A percentile compares a stretch with the other conserved stretches of the same genome.
phyloP scores from a whole-genome alignment of 352 stramenopile species.

The Thraustochytrium sp. region DNA sequence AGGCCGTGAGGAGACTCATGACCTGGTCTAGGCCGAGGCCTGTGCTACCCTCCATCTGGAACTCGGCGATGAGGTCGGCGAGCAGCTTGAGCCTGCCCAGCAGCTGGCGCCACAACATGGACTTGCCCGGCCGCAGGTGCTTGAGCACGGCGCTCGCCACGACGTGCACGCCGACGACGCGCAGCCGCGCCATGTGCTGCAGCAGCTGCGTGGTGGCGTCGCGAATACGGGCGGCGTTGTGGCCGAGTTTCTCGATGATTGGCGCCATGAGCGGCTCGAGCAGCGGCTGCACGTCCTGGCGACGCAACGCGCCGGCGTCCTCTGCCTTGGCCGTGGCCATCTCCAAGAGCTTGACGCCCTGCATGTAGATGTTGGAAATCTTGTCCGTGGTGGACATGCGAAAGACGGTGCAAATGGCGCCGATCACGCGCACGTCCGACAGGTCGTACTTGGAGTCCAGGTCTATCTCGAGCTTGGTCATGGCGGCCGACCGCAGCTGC shows the following conservation, averaged over 20 bases:
- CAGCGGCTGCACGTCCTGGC: background rate
- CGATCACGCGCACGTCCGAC: background rate
- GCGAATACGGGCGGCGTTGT: constrained; percentile 43
- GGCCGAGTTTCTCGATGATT: constrained; percentile 46
- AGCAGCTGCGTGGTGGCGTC: constrained; percentile 43
- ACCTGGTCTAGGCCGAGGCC: constrained; percentile 50
- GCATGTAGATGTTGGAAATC: constrained; percentile 50
- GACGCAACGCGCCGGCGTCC: background rate
- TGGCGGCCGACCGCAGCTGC: constrained; percentile 53
- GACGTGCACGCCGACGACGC: constrained; percentile 8
- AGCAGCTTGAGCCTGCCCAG: constrained; percentile 49
- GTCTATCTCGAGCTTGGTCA: constrained; percentile 54
- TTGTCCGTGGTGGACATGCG: constrained; percentile 38
- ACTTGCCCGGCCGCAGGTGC: constrained; percentile 10
- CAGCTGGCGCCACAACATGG: constrained; percentile 40
- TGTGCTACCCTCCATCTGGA: constrained; percentile 44
- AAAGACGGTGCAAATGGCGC: constrained; percentile 31
- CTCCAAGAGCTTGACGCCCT: constrained; percentile 43
- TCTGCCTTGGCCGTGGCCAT: background rate
- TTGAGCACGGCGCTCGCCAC: constrained; percentile 23
- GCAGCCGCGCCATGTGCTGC: background rate
- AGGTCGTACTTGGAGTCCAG: constrained; percentile 37
- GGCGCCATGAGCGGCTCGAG: background rate
- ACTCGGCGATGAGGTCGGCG: constrained; percentile 46
- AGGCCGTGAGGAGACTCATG: constrained; percentile 71